A percentile compares a stretch with the other conserved stretches of the same genome.
Evolutionary conservation across 768 basidiomycete genomes (phyloP).

Genomic region (Podaxis sp.): DNA sequence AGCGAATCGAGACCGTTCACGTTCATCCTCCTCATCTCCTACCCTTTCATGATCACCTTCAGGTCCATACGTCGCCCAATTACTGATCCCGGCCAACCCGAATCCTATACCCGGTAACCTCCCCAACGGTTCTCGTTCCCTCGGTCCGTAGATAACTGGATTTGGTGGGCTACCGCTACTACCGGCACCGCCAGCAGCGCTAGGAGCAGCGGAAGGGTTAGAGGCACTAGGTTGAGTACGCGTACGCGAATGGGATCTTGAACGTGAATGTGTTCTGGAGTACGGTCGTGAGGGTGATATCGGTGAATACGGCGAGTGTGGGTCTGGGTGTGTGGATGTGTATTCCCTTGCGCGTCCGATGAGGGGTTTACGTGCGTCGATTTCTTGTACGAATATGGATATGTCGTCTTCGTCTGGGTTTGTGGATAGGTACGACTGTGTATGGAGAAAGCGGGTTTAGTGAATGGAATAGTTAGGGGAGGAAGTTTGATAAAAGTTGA

Average conservation of each 20-base stretch:
- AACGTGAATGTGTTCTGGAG: background rate
- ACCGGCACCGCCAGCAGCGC: too few species aligned
- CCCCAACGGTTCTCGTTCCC: background rate
- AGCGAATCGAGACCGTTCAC: background rate
- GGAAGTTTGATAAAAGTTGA: too few species aligned
- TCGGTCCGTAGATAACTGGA: background rate
- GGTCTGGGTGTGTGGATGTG: background rate
- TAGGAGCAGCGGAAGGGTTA: too few species aligned
- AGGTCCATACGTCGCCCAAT: slow-evolving; percentile 1
- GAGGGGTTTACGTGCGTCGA: slow-evolving; percentile 68
- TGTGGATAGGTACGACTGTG: slow-evolving; percentile 15
- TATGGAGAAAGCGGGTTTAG: background rate
- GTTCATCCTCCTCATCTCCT: background rate
- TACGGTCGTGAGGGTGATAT: background rate
- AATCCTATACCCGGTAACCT: slow-evolving; percentile 3
- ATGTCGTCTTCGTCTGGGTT: slow-evolving; percentile 75
- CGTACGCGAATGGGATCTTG: slow-evolving; percentile 5
- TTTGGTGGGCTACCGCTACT: background rate
- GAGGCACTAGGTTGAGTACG: background rate
- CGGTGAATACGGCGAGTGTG: background rate
- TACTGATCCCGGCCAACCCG: slow-evolving; percentile 6
- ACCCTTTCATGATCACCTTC: background rate
- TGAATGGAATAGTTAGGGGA: background rate
- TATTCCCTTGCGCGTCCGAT: slow-evolving; percentile 30
- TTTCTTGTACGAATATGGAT: slow-evolving; percentile 74